These are phyloP conservation scores for Oryza meridionalis DNA, from an alignment of 176 grass and related monocot species.

Conservation along the genomic window DNA sequence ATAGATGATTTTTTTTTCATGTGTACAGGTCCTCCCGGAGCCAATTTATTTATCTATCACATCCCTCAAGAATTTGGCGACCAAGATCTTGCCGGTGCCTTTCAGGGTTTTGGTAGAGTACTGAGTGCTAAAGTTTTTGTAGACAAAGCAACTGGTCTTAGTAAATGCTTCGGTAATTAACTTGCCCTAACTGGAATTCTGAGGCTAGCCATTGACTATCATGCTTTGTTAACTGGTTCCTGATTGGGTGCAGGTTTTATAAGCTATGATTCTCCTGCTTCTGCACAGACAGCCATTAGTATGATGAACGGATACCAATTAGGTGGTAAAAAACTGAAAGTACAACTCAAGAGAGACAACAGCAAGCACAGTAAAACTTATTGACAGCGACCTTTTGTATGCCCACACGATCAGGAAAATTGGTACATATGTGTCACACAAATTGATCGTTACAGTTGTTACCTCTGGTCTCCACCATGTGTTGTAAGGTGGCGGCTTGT, in stretches of 20 bases:
- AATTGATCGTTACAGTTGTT: conserved; percentile 64
- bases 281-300: conserved; percentile 78
- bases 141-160: conserved; percentile 95
- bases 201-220: neutral
- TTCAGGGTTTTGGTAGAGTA: conserved; percentile 86
- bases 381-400: conserved; percentile 37
- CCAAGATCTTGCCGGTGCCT: conserved; percentile 80
- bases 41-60: conserved; percentile 89
- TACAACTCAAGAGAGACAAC: conserved; percentile 99
- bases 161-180: conserved; percentile 98
- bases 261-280: conserved; percentile 81
- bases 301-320: conserved; percentile 89
- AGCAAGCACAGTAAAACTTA: conserved; percentile 82
- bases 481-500: conserved; percentile 34
- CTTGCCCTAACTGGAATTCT: conserved; percentile 21
- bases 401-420: conserved; percentile 46
- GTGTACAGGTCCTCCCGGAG: conserved; percentile 73
- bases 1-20: neutral
- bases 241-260: conserved; percentile 75
- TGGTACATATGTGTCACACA: conserved; percentile 58
- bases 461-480: conserved; percentile 40
- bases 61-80: conserved; percentile 90
- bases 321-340: conserved; percentile 98
- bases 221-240: conserved; percentile 35
- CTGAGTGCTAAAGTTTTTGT: conserved; percentile 98